Conservation (phyloP, 2,329 filamentous ascomycete genomes). For the Eutypella sp. region DNA sequence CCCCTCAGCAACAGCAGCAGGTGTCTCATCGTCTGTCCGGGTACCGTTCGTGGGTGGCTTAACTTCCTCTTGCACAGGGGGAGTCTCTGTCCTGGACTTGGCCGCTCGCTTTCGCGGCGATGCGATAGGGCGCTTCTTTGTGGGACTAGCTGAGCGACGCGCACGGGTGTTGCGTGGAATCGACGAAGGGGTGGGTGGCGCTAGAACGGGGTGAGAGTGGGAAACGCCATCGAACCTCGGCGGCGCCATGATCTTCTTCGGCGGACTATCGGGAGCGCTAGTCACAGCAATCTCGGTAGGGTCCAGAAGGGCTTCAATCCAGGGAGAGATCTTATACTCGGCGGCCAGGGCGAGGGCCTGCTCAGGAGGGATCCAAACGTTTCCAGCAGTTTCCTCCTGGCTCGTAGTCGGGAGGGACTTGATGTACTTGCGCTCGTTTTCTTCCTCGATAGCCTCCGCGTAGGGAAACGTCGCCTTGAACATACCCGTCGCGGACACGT, state of each 20-base stretch:
- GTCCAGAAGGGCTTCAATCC: slow-evolving; percentile 91
- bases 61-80: slow-evolving; percentile 23
- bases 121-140: slow-evolving; percentile 47
- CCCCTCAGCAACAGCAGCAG: slow-evolving; percentile 32
- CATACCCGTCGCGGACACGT: slow-evolving; percentile 82
- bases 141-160: slow-evolving; percentile 54
- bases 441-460: slow-evolving; percentile 66
- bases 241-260: slow-evolving; percentile 74
- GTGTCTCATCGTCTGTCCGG: slow-evolving; percentile 45
- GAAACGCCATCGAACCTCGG: slow-evolving; percentile 65
- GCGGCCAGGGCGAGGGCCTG: slow-evolving; percentile 76
- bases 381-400: slow-evolving; percentile 88
- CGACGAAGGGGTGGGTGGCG: slow-evolving; percentile 45
- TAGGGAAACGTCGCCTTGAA: slow-evolving; percentile 87
- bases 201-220: slow-evolving; percentile 36
- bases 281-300: slow-evolving; percentile 66
- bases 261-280: slow-evolving; percentile 56
- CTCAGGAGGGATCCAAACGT: slow-evolving; percentile 88
- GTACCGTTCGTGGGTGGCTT: slow-evolving; percentile 27
- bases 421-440: slow-evolving; percentile 74
- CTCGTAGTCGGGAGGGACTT: slow-evolving; percentile 79
- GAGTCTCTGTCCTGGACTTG: slow-evolving; percentile 34
- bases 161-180: slow-evolving; percentile 42
- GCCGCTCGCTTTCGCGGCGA: slow-evolving; percentile 52
- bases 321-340: slow-evolving; percentile 79